A percentile compares a stretch with the other conserved stretches of the same genome.
phyloP scores from a whole-genome alignment of 495 filamentous ascomycete species.

The Lophium mytilinum region DNA sequence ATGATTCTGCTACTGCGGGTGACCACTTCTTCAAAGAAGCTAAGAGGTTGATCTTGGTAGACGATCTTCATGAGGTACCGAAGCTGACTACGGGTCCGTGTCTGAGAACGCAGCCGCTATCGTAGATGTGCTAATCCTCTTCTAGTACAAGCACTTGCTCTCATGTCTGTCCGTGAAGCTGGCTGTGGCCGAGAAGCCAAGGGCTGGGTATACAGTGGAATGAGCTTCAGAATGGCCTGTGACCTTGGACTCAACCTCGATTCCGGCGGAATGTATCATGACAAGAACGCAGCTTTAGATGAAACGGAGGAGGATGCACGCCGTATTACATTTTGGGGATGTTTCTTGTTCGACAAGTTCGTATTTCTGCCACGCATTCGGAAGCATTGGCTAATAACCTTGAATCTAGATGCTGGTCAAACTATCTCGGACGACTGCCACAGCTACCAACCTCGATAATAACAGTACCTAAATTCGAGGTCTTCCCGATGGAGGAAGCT shows the following conservation, averaged over 20 bases:
- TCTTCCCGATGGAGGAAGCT: conserved; percentile 82
- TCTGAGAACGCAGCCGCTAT: too few relatives aligned
- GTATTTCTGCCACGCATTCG: conserved; percentile 19
- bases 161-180: conserved; percentile 96
- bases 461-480: conserved; percentile 80
- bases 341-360: conserved; percentile 91
- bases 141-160: conserved; percentile 73
- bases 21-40: conserved; percentile 97
- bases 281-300: conserved; percentile 50
- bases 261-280: conserved; percentile 48
- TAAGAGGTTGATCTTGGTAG: conserved; percentile 78
- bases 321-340: conserved; percentile 96
- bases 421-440: conserved; percentile 89
- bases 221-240: conserved; percentile 97
- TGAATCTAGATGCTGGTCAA: conserved; percentile 73
- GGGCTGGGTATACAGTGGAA: conserved; percentile 96
- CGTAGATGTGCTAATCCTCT: background rate
- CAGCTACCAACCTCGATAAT: conserved; percentile 71
- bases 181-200: conserved; percentile 92
- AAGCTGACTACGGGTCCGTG: conserved; percentile 59
- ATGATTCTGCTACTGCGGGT: conserved; percentile 77
- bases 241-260: conserved; percentile 93
- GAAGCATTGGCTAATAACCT: background rate
- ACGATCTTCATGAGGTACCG: conserved; percentile 89
- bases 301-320: conserved; percentile 85